phyloP scores from a whole-genome alignment of 495 filamentous ascomycete species.

The Penicillium chermesinum region DNA sequence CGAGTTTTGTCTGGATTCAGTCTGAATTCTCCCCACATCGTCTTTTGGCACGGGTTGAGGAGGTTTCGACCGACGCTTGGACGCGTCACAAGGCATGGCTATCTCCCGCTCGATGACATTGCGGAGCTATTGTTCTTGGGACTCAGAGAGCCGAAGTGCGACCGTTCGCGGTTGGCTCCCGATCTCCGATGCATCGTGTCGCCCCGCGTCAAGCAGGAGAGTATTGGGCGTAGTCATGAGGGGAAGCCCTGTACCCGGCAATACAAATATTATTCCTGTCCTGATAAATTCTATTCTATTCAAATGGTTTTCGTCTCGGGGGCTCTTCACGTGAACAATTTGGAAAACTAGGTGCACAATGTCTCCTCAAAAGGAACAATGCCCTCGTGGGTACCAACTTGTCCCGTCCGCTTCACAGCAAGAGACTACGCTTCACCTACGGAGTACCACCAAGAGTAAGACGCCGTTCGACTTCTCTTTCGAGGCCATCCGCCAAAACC shows the following conservation, averaged over 20 bases:
- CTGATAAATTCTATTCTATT: too few species aligned
- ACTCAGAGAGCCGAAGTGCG: too few species aligned
- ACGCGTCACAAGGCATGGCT: too few species aligned
- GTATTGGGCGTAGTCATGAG: conserved; percentile 3
- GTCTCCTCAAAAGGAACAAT: conserved; percentile 50
- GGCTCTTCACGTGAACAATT: conserved; percentile 5
- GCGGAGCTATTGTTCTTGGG: too few species aligned
- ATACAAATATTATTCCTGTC: conserved; percentile 32
- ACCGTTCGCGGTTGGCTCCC: conserved; percentile 28
- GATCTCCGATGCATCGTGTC: conserved; percentile 22
- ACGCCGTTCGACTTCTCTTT: conserved; percentile 51
- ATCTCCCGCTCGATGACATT: too few species aligned
- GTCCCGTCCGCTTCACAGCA: conserved; percentile 16
- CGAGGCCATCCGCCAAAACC: conserved; percentile 51
- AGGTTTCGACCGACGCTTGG: too few species aligned
- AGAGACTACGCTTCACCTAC: conserved; percentile 34
- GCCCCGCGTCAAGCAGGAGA: conserved; percentile 9
- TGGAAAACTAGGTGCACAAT: conserved; percentile 34
- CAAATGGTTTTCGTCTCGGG: not conserved
- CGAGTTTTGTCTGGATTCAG: too few species aligned
- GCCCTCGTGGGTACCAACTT: conserved; percentile 37
- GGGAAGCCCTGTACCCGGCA: conserved; percentile 2
- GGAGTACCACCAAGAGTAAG: conserved; percentile 32
- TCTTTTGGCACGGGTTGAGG: too few species aligned
- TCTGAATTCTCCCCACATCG: too few species aligned